Evolutionary conservation across 768 basidiomycete genomes (phyloP), one percentile per base, ranked within the genome.

Genomic region (Lentinula edodes): DNA sequence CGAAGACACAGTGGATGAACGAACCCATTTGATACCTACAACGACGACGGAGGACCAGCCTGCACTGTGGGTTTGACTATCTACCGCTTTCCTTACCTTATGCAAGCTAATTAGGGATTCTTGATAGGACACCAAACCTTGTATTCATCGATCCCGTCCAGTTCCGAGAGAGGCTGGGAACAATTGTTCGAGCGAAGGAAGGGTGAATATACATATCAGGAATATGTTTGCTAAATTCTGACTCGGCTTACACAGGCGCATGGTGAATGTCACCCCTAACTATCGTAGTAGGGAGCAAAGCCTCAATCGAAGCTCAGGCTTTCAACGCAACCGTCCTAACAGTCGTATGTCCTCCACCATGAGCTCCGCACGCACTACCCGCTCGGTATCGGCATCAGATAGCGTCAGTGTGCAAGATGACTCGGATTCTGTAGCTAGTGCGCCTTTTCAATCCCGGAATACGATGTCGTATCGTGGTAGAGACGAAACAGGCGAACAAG

Each of bases 181-280:
- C 46, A n/a, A 59, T 59, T 15, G 58, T 59, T 15, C 13, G 58
- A 51, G 58, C 58, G 10, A 59, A 59, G 20, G 58, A 59, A 28
- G 46, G 46, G 58, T 59, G 23, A 12, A 34, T 57, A 34, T 28
- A 8, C 10, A 32, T 52, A 36, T 28, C n/a, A n/a, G 3, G 5
- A 5, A 36, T 23, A 28, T 28, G 28, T 28, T 28, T 4, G 28
- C 28, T 28, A 28, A 28, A 28, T 4, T 28, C 28, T 28, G 28
- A 28, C 28, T 28, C 28, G 28, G 28, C 28, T 36, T 12, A 28
- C 32, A 38, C 28, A 59, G 58, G 13, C 58, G 58, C 15, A 59
- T 59, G 58, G 58, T 59, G 13, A 59, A 59, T n/a, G 45, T 59
- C 5, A 45, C 46, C 7, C 48, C 58, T 7, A 48, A 35, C 46